These are phyloP conservation scores for Ambrosiella cleistominuta DNA, from an alignment of 2,329 filamentous ascomycete species.

Conservation along the genomic window DNA sequence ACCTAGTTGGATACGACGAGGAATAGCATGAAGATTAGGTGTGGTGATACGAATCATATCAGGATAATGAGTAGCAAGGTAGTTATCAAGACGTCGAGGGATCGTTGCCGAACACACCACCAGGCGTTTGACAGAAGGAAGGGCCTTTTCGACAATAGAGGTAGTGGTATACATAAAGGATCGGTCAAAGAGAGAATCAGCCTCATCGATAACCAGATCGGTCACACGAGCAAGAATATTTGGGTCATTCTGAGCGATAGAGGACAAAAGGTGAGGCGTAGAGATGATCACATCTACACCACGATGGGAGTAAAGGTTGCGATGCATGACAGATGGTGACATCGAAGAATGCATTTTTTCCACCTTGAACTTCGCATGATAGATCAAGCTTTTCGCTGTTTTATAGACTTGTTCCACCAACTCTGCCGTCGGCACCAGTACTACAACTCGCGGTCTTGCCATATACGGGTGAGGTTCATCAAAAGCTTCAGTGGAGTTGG, in stretches of 20 bases:
- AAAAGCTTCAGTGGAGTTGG: conserved; percentile 40
- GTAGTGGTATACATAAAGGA: conserved; percentile 76
- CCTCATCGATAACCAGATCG: conserved; percentile 84
- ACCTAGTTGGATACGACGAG: conserved; percentile 79
- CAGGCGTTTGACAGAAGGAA: conserved; percentile 68
- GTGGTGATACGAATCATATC: conserved; percentile 75
- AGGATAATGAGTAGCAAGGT: conserved; percentile 66
- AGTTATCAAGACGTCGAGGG: conserved; percentile 70
- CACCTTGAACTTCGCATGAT: conserved; percentile 73
- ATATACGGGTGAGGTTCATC: conserved; percentile 55
- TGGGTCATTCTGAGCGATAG: conserved; percentile 76
- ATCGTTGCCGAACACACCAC: conserved; percentile 94
- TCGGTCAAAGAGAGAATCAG: conserved; percentile 85
- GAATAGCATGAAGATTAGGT: conserved; percentile 89
- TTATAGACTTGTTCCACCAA: conserved; percentile 73
- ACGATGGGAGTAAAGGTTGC: conserved; percentile 59
- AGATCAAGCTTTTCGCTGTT: conserved; percentile 66
- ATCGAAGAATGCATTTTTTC: conserved; percentile 65
- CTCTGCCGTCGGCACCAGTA: conserved; percentile 84
- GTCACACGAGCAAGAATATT: conserved; percentile 83
- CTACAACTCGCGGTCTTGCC: conserved; percentile 64
- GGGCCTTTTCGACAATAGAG: conserved; percentile 62
- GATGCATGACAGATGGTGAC: conserved; percentile 62
- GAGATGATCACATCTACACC: conserved; percentile 76
- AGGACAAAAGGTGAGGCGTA: conserved; percentile 76